Conservation (phyloP, 345 rosid genomes). For the Lagerstroemia speciosa region DNA sequence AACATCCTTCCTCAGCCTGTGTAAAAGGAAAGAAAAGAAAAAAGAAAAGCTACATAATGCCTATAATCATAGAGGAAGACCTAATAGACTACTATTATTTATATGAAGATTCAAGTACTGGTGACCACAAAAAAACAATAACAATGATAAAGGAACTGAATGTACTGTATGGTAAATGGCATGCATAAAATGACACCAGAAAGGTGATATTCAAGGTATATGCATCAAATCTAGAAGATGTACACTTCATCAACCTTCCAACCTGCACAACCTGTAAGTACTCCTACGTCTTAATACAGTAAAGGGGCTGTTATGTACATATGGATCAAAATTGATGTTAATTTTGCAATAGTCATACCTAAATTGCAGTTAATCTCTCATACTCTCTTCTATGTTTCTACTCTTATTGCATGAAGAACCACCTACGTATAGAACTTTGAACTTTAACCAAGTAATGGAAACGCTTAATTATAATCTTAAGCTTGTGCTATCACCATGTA, state of each 20-base stretch:
- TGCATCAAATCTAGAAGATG: neutral
- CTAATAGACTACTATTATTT: neutral
- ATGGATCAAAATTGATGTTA: too few species aligned
- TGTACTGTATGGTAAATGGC: neutral
- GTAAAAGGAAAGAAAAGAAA: neutral
- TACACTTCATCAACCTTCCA: neutral
- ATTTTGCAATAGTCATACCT: too few species aligned
- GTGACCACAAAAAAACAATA: too few species aligned
- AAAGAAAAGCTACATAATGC: neutral
- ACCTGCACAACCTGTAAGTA: too few species aligned
- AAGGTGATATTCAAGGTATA: neutral
- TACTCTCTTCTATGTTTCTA: neutral
- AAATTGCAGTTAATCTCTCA: too few species aligned
- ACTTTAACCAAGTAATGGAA: neutral
- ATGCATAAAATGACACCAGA: neutral
- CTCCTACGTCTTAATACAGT: neutral
- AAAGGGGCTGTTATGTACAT: too few species aligned
- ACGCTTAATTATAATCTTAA: neutral
- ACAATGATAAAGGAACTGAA: neutral
- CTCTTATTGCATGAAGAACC: neutral
- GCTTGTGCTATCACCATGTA: neutral
- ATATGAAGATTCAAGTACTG: too few species aligned
- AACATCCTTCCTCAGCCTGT: neutral
- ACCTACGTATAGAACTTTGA: neutral
- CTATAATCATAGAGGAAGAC: neutral